Evolutionary conservation across 352 stramenopile genomes (phyloP), one percentile per base, ranked within the genome.

Genomic region (Elongisporangium prolatum): DNA sequence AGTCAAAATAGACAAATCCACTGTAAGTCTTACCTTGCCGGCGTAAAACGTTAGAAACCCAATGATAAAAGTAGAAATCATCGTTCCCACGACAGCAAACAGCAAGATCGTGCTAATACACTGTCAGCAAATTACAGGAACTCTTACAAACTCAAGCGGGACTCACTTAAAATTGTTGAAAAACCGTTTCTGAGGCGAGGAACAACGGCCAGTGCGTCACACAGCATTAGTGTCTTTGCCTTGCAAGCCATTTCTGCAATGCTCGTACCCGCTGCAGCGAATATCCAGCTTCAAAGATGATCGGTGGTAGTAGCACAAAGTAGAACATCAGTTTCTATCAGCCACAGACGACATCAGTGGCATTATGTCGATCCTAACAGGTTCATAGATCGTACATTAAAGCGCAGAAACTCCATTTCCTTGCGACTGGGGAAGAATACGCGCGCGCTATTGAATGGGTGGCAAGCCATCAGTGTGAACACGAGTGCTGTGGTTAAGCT

Each of bases 251-350:
- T 4, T 4, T 37, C 20, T 10, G 2, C 8, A 58, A 22, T 7
- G 7, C 11, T 8, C 50, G 37, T 65, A 88, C 80, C 65, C 80
- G 72, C 67, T 93, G 78, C 1, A 98, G 69, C 28, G 89, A 97
- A 68, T 98, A 98, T 0, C 96, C 95, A 0, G 95, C 96, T 75
- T 99, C 96, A 64, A 99, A 99, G 59, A 99, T 99, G 58, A 99
- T 99, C 7, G 95, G 95, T 18, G 96, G 96, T 47, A 99, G 72
- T 50, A 99, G 69, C 20, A 98, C 63, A 63, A 98, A 99, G 74
- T 98, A 99, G 66, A 99, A 99, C 16, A 98, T 64, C 63, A 90
- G 63, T 82, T 88, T 88, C 77, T 89, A 54, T n/a, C 9, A 16
- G 8, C 3, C 2, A 13, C 22, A n/a, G 57, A 51, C 48, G 28